Percentiles rank a stretch among this genome's conserved stretches.
These are phyloP conservation scores for Wickerhamomyces alni DNA, from an alignment of 805 yeast genomes.

Conservation along the genomic window DNA sequence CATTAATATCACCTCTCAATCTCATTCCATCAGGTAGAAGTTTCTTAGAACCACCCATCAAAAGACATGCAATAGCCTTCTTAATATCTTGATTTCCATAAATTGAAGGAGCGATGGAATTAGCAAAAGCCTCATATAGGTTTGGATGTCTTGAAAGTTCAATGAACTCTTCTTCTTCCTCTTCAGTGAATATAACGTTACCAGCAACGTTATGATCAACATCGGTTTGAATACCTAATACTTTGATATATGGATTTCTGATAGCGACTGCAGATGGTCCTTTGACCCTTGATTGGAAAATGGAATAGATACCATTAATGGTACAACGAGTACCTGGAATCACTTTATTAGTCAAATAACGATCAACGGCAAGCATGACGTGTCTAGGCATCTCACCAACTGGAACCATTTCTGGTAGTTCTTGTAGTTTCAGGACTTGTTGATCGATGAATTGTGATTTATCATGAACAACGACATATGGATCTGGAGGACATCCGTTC, in stretches of 20 bases:
- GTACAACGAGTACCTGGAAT: constrained; percentile 96
- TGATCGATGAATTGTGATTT: constrained; percentile 92
- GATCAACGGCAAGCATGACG: constrained; percentile 77
- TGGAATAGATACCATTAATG: constrained; percentile 86
- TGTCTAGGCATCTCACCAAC: constrained; percentile 99
- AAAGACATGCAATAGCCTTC: constrained; percentile 84
- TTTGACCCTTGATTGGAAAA: constrained; percentile 67
- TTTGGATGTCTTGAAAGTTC: constrained; percentile 77
- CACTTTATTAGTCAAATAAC: constrained; percentile 83
- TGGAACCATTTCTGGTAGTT: constrained; percentile 97
- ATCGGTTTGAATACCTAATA: constrained; percentile 82
- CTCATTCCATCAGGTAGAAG: constrained; percentile 93
- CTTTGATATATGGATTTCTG: constrained; percentile 85
- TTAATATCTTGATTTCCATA: constrained; percentile 92
- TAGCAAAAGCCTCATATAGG: constrained; percentile 77
- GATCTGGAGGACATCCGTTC: constrained; percentile 80
- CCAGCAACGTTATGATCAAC: constrained; percentile 64
- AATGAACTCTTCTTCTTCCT: constrained; percentile 89
- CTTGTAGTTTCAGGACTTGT: constrained; percentile 89
- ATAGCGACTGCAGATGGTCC: constrained; percentile 72
- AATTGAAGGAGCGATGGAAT: constrained; percentile 93
- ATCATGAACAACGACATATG: constrained; percentile 90
- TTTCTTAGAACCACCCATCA: constrained; percentile 93
- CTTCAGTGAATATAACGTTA: constrained; percentile 65
- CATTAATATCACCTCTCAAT: constrained; percentile 95